Evolutionary conservation across 73 alveolate genomes (phyloP).

Genomic region (Stentor coeruleus): DNA sequence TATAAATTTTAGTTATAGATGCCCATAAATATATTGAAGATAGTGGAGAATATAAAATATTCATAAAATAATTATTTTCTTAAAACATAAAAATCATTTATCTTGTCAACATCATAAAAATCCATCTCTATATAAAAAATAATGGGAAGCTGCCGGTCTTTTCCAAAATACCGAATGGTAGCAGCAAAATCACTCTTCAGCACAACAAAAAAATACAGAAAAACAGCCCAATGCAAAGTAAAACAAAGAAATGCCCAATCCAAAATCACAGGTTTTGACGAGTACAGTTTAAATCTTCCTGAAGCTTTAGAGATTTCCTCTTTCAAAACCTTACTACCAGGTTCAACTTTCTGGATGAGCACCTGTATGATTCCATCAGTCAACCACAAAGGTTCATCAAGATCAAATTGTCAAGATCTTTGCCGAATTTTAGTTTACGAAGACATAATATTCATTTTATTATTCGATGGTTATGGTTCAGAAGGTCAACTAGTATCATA

Average conservation of each 20-base stretch:
- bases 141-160: not conserved
- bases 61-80: too few relatives aligned
- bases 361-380: not conserved
- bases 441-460: not conserved
- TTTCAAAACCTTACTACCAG: not conserved
- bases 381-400: not conserved
- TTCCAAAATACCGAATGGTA: not conserved
- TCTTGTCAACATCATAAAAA: too few relatives aligned
- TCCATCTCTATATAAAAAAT: not conserved
- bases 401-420: not conserved
- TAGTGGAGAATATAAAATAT: too few relatives aligned
- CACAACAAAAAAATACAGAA: not conserved
- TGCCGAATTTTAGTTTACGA: not conserved
- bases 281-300: not conserved
- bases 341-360: not conserved
- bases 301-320: not conserved
- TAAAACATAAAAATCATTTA: too few relatives aligned
- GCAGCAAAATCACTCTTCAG: not conserved
- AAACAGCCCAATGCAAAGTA: not conserved
- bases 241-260: not conserved
- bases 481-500: not conserved
- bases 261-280: not conserved
- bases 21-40: too few relatives aligned
- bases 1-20: too few relatives aligned
- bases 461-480: not conserved